A percentile compares a stretch with the other conserved stretches of the same genome.
These are phyloP conservation scores for Podosphaera xanthii DNA, from an alignment of 2,329 filamentous ascomycete species.

Conservation along the genomic window DNA sequence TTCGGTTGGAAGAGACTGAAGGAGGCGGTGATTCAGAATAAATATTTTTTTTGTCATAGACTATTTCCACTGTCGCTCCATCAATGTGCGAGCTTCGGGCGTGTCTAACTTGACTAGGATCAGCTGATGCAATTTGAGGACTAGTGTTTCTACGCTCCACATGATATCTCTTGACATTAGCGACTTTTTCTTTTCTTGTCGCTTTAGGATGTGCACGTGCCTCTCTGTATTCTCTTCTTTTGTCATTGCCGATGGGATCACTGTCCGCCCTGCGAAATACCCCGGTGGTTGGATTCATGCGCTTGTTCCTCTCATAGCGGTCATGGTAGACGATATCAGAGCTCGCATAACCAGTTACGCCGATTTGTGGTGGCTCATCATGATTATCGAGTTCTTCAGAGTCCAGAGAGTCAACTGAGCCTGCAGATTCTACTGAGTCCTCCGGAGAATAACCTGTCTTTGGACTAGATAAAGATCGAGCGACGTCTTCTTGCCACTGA, in stretches of 20 bases:
- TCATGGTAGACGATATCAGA: neutral
- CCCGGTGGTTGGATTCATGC: neutral
- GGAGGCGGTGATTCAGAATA: neutral
- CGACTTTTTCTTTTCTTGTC: neutral
- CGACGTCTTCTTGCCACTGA: slow-evolving; percentile 21
- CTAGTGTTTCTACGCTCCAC: neutral
- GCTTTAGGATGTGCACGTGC: neutral
- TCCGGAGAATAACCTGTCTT: neutral
- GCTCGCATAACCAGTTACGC: neutral
- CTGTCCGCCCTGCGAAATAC: neutral
- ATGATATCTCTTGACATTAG: neutral
- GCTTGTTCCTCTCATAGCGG: neutral
- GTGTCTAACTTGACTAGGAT: neutral
- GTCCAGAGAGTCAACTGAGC: neutral
- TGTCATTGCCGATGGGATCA: neutral
- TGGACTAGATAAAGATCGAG: slow-evolving; percentile 9
- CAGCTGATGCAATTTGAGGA: neutral
- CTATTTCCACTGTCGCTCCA: neutral
- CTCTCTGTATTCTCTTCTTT: neutral
- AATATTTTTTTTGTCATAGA: neutral
- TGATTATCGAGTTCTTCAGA: neutral
- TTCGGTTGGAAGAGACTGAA: neutral
- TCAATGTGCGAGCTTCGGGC: neutral
- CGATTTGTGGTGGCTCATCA: neutral
- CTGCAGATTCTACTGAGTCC: neutral